Percentiles rank a stretch among this genome's conserved stretches.
Conservation (phyloP, 305 asterid genomes). For the Ajuga reptans region DNA sequence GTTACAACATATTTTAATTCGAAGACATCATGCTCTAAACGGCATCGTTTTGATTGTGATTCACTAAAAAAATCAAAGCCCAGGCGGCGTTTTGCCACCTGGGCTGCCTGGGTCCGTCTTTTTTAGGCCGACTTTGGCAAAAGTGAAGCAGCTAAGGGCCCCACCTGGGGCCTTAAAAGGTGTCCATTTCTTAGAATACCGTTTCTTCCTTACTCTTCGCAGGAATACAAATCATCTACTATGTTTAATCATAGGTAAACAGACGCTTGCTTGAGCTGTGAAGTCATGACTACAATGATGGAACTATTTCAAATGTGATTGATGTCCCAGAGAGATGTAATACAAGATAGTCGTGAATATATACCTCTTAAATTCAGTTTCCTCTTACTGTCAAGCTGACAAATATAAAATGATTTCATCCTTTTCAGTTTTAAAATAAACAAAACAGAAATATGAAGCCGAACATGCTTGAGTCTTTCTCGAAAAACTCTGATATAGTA, state of each 20-base stretch:
- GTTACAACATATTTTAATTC: not conserved
- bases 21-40: not conserved
- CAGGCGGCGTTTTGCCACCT: not conserved
- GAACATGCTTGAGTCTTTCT: not conserved
- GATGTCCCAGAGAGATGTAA: not conserved
- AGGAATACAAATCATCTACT: not conserved
- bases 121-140: not conserved
- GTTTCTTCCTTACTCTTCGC: too few relatives aligned
- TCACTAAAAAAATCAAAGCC: not conserved
- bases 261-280: not conserved
- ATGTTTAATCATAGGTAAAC: not conserved
- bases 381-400: not conserved
- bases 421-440: not conserved
- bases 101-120: not conserved
- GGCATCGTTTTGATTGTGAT: not conserved
- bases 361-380: not conserved
- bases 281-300: not conserved
- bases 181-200: too few relatives aligned
- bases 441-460: not conserved
- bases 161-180: not conserved
- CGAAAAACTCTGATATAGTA: not conserved
- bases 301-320: not conserved
- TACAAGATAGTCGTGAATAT: not conserved
- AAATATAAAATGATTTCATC: not conserved
- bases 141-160: not conserved